These are phyloP conservation scores for Hyaloperonospora brassicae DNA, from an alignment of 352 stramenopile species.

Conservation along the genomic window DNA sequence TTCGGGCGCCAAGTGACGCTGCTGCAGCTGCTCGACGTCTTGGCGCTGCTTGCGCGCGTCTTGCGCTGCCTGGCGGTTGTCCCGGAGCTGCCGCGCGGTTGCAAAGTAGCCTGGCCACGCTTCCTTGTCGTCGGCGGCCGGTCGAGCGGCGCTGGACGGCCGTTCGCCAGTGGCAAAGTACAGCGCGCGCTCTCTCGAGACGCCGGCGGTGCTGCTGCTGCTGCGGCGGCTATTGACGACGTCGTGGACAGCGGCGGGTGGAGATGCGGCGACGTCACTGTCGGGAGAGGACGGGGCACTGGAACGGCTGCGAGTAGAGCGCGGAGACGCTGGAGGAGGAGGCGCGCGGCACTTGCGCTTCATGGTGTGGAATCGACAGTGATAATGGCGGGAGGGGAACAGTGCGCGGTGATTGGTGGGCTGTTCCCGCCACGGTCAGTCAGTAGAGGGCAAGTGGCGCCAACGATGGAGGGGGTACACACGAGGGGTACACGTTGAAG, in stretches of 20 bases:
- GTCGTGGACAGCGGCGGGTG: not conserved
- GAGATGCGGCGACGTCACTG: not conserved
- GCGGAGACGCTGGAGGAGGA: slow-evolving; percentile 8
- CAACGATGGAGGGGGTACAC: too few species aligned
- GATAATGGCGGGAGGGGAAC: slow-evolving; percentile 9
- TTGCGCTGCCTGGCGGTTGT: slow-evolving; percentile 58
- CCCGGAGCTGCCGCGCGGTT: slow-evolving; percentile 48
- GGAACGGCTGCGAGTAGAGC: not conserved
- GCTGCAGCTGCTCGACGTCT: slow-evolving; percentile 12
- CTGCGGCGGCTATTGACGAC: slow-evolving; percentile 8
- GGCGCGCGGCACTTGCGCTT: slow-evolving; percentile 26
- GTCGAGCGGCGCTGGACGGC: not conserved
- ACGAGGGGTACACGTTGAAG: too few species aligned
- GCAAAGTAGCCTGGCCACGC: slow-evolving; percentile 75
- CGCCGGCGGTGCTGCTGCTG: slow-evolving; percentile 20
- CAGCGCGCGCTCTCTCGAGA: slow-evolving; percentile 36
- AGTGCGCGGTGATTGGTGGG: not conserved
- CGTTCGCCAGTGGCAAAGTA: slow-evolving; percentile 40
- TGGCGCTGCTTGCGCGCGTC: slow-evolving; percentile 43
- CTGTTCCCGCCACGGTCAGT: slow-evolving; percentile 7
- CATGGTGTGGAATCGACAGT: slow-evolving; percentile 23
- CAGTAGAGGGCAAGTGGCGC: too few species aligned
- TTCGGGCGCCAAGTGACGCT: not conserved
- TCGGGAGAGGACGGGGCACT: too few species aligned
- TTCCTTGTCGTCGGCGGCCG: slow-evolving; percentile 13